Evolutionary conservation across 2,329 filamentous ascomycete species (phyloP).

Genomic region (Cordyceps militaris): DNA sequence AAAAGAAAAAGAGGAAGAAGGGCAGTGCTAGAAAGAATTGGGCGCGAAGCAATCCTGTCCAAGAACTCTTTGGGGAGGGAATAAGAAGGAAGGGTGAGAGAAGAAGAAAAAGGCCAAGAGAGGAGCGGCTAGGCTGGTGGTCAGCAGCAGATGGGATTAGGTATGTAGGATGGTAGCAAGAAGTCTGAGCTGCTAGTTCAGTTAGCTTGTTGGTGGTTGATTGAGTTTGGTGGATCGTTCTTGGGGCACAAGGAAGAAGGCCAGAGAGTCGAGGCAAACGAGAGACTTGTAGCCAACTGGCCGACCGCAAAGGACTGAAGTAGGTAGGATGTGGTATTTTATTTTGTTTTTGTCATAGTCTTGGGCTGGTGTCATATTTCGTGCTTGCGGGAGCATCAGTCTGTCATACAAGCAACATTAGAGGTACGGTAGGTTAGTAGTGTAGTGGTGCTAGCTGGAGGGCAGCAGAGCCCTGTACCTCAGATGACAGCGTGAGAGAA

Average conservation of each 20-base stretch:
- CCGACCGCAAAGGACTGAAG: not conserved
- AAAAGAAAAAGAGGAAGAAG: slow-evolving; percentile 17
- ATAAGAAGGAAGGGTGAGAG: slow-evolving; percentile 14
- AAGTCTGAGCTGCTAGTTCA: too few relatives aligned
- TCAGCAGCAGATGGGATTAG: not conserved
- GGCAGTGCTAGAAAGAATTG: slow-evolving; percentile 15
- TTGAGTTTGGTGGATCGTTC: slow-evolving; percentile 3
- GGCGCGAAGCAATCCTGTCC: slow-evolving; percentile 23
- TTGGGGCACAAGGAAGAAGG: not conserved
- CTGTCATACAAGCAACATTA: too few relatives aligned
- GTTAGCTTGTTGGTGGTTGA: not conserved
- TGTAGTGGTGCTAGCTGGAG: not conserved
- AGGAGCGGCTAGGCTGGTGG: not conserved
- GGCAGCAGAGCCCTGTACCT: not conserved
- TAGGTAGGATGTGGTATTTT: not conserved
- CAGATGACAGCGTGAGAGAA: too few relatives aligned
- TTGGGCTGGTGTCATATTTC: too few relatives aligned
- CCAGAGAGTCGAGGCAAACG: not conserved
- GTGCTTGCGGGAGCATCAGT: too few relatives aligned
- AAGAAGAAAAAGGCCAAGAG: slow-evolving; percentile 8
- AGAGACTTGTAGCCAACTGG: not conserved
- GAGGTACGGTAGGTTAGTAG: too few relatives aligned
- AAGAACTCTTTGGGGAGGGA: slow-evolving; percentile 21
- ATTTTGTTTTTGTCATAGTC: not conserved
- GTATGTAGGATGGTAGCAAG: not conserved